Base-by-base conservation (phyloP, 2,329 filamentous ascomycete species). In the Niveomyces coronatus region DNA sequence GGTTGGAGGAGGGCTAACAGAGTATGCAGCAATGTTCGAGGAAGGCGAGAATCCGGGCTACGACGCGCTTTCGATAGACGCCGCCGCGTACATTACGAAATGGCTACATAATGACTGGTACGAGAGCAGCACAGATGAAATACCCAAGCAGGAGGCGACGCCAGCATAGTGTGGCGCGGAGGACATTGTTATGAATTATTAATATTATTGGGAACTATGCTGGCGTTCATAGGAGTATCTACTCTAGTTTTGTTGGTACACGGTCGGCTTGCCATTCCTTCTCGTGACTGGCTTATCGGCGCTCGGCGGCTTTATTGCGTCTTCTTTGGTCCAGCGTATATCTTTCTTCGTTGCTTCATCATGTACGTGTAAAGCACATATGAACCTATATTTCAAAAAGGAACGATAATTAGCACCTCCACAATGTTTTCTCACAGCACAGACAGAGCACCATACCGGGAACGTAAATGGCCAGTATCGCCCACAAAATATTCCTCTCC, bases 341-440 rank as follows among this genome's bases (percentile, higher is more conserved):
- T n/a, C 71, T 86, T 94, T 48, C 76, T 71, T 49, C 89, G 72
- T 71, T 98, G 91, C 44, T 71, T 70, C 70, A 96, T 85, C 91
- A 98, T 96, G 62, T 98, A 84, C 16, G 84, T 86, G 57, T 91
- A 96, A 41, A 96, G 63, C 40, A 93, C 73, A 53, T 91, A 94
- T 4, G 84, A 53, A 65, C 85, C 82, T 65, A 15, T 22, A 11
- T 13, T 17, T 34, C 18, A 34, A 19, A 22, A 14, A 14, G 17
- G 18, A 24, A 3, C 17, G 11, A 7, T 17, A 3, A 23, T 36
- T 23, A 36, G 29, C 17, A 27, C 23, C n/a, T n/a, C n/a, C n/a
- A n/a, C n/a, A n/a, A n/a, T n/a, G n/a, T 14, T 17, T 16, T 18
- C 9, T 7, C 23, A 3, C 1, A 23, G 4, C 20, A 6, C 37